Evolutionary conservation across 495 filamentous ascomycete species (phyloP), one percentile per base, ranked within the genome.

Genomic region (Neurospora tetrasperma): DNA sequence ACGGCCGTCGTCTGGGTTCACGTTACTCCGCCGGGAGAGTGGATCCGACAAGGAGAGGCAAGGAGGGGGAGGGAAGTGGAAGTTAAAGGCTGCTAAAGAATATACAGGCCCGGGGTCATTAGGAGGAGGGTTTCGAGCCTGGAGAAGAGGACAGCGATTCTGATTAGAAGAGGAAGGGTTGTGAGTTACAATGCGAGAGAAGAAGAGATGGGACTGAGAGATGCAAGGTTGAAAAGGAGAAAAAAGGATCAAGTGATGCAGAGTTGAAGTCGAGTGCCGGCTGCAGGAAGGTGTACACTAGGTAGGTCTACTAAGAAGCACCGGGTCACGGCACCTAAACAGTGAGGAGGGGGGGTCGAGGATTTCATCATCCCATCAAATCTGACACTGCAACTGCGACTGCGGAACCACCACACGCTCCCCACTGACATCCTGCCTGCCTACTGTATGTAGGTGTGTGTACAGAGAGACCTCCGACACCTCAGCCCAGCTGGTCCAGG

Each of bases 31-130:
- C 54, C 54, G 35, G 54, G 27, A 35, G 54, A 66, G 54, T 66
- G 54, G 54, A 66, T 66, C 54, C 27, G 54, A 66, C 54, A 35
- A 66, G 54, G 27, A 35, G 27, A 62, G 54, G 54, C 54, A 12
- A 12, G 54, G 54, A 66, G 54, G 54, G 54, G 54, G 54, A 66
- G 54, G 16, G 31, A 18, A 38, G 54, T 35, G 54, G 54, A 66
- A 66, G 54, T 66, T 66, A 66, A 66, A 66, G 54, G 54, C 54
- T 66, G 54, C 54, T 66, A 66, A 35, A 66, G 23, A 66, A 66
- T 66, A 66, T 66, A 66, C 54, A 66, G 54, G 54, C 54, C 54
- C 54, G 54, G 54, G 54, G 54, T 66, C 12, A 66, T 66, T 66
- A 66, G 54, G 54, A 35, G 54, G 54, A 66, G 54, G 54, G 27